Conservation (phyloP, 345 rosid species). For the Ailanthus altissimus region DNA sequence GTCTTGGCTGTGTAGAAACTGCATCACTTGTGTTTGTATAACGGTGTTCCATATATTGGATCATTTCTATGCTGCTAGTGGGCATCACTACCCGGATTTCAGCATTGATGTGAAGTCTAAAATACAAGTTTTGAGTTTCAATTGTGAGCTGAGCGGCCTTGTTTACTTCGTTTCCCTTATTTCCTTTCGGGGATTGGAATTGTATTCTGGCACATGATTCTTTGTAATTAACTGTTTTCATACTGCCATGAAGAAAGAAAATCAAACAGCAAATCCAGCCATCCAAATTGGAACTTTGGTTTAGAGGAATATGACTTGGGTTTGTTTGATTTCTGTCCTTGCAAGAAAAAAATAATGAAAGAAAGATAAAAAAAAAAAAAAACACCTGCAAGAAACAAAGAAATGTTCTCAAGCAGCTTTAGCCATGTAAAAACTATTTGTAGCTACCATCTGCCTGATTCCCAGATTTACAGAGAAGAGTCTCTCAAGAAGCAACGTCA, state of each 20-base stretch:
- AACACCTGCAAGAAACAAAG: neutral
- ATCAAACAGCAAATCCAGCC: no score
- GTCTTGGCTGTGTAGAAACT: conserved; percentile 16
- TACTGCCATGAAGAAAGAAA: neutral
- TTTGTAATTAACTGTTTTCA: neutral
- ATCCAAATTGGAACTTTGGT: no score
- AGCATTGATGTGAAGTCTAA: neutral
- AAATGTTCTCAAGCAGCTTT: neutral
- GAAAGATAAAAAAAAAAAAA: neutral
- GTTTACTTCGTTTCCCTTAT: no score
- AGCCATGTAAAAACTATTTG: neutral
- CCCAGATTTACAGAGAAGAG: neutral
- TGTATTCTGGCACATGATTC: neutral
- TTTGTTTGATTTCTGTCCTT: no score
- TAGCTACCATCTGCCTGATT: neutral
- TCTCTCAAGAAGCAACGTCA: neutral
- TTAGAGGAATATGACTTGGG: no score
- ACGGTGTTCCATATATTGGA: neutral
- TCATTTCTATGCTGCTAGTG: no score
- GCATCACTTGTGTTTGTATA: neutral
- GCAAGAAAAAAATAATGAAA: no score
- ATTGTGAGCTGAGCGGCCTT: neutral
- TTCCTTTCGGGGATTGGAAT: neutral
- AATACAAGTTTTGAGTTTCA: neutral
- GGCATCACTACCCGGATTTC: no score